Percentiles rank a stretch among this genome's conserved stretches.
These are phyloP conservation scores for Mycena albidolilacea DNA, from an alignment of 768 basidiomycete genomes.

Conservation along the genomic window DNA sequence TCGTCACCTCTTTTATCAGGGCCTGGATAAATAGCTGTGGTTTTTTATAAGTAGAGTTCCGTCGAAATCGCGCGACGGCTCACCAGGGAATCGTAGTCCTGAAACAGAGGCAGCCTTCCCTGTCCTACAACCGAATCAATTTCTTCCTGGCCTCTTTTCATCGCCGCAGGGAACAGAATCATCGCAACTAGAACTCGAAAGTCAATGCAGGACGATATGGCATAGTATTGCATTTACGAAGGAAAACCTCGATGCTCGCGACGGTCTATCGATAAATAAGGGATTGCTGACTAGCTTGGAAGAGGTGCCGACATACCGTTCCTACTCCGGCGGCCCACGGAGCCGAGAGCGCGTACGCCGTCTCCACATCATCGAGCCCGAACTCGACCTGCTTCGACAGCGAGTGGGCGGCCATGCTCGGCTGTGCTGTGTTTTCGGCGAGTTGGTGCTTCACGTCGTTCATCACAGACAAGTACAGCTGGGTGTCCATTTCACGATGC, in stretches of 20 bases:
- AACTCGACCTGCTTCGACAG: conserved; percentile 58
- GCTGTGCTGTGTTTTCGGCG: conserved; percentile 41
- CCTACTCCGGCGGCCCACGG: conserved; percentile 50
- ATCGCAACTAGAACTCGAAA: conserved; percentile 48
- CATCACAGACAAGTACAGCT: conserved; percentile 44
- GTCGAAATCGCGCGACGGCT: conserved; percentile 11
- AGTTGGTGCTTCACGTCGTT: conserved; percentile 45
- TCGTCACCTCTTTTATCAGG: conserved; percentile 1
- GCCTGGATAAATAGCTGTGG: not conserved
- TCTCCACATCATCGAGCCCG: conserved; percentile 59
- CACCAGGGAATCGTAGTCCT: conserved; percentile 43
- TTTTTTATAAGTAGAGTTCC: not conserved
- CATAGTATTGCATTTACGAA: not conserved
- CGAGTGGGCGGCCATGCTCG: conserved; percentile 56
- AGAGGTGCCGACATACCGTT: conserved; percentile 39
- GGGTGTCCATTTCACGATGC: conserved; percentile 43
- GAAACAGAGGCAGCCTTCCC: conserved; percentile 50
- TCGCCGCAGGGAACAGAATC: conserved; percentile 48
- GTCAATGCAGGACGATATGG: conserved; percentile 18
- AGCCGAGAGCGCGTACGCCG: conserved; percentile 54
- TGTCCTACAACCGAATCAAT: conserved; percentile 51
- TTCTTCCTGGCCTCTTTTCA: conserved; percentile 53
- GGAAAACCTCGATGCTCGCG: conserved; percentile 17
- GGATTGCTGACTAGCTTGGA: not conserved
- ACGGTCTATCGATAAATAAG: not conserved